Conservation (phyloP, 768 basidiomycete species). For the Phanerochaete sordida region DNA sequence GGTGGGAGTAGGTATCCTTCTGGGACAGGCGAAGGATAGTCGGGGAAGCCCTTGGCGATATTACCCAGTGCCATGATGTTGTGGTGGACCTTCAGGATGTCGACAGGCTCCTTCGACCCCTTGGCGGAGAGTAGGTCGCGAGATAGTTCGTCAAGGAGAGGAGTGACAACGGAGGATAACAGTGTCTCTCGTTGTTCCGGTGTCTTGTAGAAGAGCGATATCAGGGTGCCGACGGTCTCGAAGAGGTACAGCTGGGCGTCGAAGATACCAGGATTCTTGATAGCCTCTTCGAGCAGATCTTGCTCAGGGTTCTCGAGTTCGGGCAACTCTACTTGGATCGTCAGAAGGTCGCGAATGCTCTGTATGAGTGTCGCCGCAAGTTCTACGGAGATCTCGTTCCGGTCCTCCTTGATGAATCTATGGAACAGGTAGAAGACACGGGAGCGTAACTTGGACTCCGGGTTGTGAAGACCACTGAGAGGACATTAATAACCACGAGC, state of each 20-base stretch:
- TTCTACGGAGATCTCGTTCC: conserved; percentile 70
- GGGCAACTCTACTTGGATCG: conserved; percentile 72
- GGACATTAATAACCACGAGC: neutral
- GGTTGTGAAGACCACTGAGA: conserved; percentile 81
- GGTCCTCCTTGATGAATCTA: conserved; percentile 83
- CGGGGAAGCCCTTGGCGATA: conserved; percentile 95
- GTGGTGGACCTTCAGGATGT: conserved; percentile 90
- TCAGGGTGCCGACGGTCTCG: conserved; percentile 84
- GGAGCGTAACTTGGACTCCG: conserved; percentile 62
- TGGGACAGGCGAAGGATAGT: conserved; percentile 69
- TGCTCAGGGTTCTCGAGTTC: conserved; percentile 66
- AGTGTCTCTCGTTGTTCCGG: conserved; percentile 67
- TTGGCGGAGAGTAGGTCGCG: conserved; percentile 51
- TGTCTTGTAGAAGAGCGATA: conserved; percentile 66
- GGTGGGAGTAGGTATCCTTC: conserved; percentile 68
- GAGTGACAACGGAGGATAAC: conserved; percentile 75
- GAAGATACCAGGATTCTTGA: conserved; percentile 68
- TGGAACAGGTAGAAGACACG: conserved; percentile 91
- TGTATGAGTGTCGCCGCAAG: conserved; percentile 70
- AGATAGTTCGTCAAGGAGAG: conserved; percentile 73
- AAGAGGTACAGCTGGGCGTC: conserved; percentile 93
- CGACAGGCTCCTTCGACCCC: conserved; percentile 60
- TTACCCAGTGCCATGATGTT: conserved; percentile 92
- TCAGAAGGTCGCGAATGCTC: conserved; percentile 72
- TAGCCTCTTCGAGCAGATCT: conserved; percentile 77